A percentile compares a stretch with the other conserved stretches of the same genome.
Evolutionary conservation across 495 filamentous ascomycete genomes (phyloP).

Genomic region (Aspergillus indologenus): DNA sequence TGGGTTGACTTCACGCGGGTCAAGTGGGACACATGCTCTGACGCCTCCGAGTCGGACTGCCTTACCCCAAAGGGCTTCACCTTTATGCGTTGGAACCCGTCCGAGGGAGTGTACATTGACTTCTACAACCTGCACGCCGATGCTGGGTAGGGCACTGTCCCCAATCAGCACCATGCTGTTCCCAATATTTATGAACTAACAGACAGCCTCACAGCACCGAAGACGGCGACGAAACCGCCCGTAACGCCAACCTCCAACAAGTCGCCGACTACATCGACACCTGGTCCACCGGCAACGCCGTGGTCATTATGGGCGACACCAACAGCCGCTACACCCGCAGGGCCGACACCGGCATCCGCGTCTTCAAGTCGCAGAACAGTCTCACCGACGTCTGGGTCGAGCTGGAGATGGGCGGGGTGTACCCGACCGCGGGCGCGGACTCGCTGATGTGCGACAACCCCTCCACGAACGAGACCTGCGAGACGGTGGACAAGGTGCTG

Average conservation of each 20-base stretch:
- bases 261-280: conserved; percentile 51
- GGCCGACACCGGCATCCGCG: conserved; percentile 43
- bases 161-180: not conserved
- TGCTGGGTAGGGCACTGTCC: conserved; percentile 40
- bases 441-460: conserved; percentile 48
- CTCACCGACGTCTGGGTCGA: conserved; percentile 54
- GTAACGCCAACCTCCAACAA: conserved; percentile 54
- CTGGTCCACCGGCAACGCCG: conserved; percentile 53
- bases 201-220: conserved; percentile 27
- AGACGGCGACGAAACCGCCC: conserved; percentile 43
- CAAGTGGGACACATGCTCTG: conserved; percentile 56
- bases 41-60: conserved; percentile 53
- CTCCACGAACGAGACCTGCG: conserved; percentile 46
- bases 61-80: conserved; percentile 65
- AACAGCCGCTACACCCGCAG: conserved; percentile 56
- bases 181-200: not conserved
- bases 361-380: conserved; percentile 42
- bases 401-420: conserved; percentile 39
- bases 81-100: conserved; percentile 51
- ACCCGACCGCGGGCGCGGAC: conserved; percentile 39
- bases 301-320: conserved; percentile 57
- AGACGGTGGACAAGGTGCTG: conserved; percentile 63
- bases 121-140: conserved; percentile 63
- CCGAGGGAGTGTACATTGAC: conserved; percentile 51
- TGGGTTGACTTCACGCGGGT: conserved; percentile 54